Base-by-base conservation (phyloP, 805 yeast species). In the Saturnispora besseyi region DNA sequence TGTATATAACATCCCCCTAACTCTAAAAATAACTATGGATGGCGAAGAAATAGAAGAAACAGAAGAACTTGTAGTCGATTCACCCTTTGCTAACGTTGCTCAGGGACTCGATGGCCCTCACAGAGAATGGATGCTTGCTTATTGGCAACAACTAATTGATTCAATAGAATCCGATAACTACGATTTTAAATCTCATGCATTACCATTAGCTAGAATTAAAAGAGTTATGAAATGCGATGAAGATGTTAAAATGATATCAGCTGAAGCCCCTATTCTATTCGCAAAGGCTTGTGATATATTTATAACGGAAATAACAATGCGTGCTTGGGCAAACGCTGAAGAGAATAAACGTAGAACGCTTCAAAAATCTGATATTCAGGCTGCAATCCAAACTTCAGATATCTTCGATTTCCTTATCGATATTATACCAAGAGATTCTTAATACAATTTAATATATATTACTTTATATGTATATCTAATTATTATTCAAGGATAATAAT, bases 261-360 rank as follows among this genome's bases (percentile, higher is more conserved):
- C 99, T 2, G 99, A 93, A 69, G 98, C 98, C 0, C 99, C 99
- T 2, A 89, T 93, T 32, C 68, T 93, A 53, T 93, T 93, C 70
- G 98, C 99, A 44, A 93, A 93, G 66, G 98, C 98, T 1, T 93
- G 99, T 68, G 99, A 93, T 64, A 82, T 93, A 33, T 93, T 93
- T 67, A 91, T 93, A 58, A 90, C 99, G 0, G 99, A 93, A 65
- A 72, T 93, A 49, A 90, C 99, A 12, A 90, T 93, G 96, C 75
- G 99, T 51, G 97, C 99, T 7, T 93, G 99, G 99, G 88, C 93
- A 54, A 96, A 90, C 60, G 96, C 98, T 3, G 98, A 93, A 66
- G 96, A 88, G 61, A 87, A 87, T 69, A 93, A 93, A 63, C 77
- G 99, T 57, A 71, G 99, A 53, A 93, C 99, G 5, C 70, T 93